Evolutionary conservation across 108 stramenopile species (phyloP), one percentile per base, ranked within the genome.

Genomic region (Aurantiochytrium sp.): DNA sequence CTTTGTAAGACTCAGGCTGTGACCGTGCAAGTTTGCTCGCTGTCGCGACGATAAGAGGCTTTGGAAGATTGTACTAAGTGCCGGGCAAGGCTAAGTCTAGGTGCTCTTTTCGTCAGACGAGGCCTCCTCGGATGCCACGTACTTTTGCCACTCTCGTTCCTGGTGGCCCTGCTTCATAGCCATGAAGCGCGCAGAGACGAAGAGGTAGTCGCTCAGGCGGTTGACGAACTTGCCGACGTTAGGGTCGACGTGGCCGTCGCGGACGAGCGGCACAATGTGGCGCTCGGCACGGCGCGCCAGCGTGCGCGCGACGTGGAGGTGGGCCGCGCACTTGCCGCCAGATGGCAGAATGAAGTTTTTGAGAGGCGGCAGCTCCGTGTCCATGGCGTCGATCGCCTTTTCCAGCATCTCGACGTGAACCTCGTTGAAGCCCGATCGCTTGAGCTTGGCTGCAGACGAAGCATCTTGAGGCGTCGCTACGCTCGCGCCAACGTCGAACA

Each of bases 341-440:
- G 85, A 86, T 10, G 88, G 88, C 31, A 88, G 73, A 22, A 88
- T 88, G 55, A 88, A 88, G 53, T 54, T 86, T 36, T 24, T 31
- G 10, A 89, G 85, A 4, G 85, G 85, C 3, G 85, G 85, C 21
- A 89, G 27, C 39, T 54, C 36, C 4, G 69, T 53, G 55, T 89
- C 88, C 85, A 89, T 89, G n/a, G 42, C 55, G 32, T 89, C 88
- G 17, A 86, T 89, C 55, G 30, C 15, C 36, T 34, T n/a, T 37
- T 89, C 88, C 21, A 89, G 86, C 31, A 8, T 6, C 21, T 15
- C 85, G 15, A 55, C 54, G 17, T 85, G 85, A 27, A 5, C 85
- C 31, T 50, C 85, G 48, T 10, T 55, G 1, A 89, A 89, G 10
- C 45, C 3, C n/a, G 69, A 85, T 2, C 85, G 73, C 45, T 50